Evolutionary conservation across 768 basidiomycete species (phyloP), one percentile per base, ranked within the genome.

Genomic region (Boletus vermiculosoides): DNA sequence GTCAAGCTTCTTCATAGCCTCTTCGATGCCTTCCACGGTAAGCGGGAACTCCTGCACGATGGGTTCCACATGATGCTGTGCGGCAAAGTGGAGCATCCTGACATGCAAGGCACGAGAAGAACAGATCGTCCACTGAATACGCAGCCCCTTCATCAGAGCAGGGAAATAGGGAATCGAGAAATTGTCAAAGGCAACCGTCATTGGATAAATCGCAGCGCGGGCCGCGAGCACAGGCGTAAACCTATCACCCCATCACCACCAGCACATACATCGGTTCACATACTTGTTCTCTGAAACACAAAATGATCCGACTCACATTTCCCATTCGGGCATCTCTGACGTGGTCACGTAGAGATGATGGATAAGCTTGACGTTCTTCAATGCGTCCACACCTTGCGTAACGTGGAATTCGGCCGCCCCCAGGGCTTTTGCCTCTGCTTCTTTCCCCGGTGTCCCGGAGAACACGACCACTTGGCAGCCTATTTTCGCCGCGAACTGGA

Each of bases 401-500:
- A 46, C 30, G 30, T 69, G 60, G 53, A 70, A 72, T 50, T 70
- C 70, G 12, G 50, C 59, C 13, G 68, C 72, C 2, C 70, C 68
- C 2, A 72, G 52, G 15, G 54, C 12, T 23, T 54, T 57, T n/a
- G 68, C 67, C 48, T 70, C 65, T 18, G 63, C 58, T 50, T 59
- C 65, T 55, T 72, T 73, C 11, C 61, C 65, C 9, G 62, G 30
- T 31, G 45, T 20, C 45, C 30, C 44, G 0, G 66, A 69, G 34
- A 73, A 70, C 2, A 68, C 71, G 20, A 66, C 60, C 5, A 68
- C 72, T 5, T 64, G 62, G 20, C 66, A 67, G 15, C 69, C 71
- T 59, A 71, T 69, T 44, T 69, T 70, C 3, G 65, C 59, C 6
- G 68, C 67, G 51, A 71, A 72, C 30, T 72, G 66, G 48, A 74